These are phyloP conservation scores for Bruguiera hainesii DNA, from an alignment of 441 rosid species.

Conservation along the genomic window DNA sequence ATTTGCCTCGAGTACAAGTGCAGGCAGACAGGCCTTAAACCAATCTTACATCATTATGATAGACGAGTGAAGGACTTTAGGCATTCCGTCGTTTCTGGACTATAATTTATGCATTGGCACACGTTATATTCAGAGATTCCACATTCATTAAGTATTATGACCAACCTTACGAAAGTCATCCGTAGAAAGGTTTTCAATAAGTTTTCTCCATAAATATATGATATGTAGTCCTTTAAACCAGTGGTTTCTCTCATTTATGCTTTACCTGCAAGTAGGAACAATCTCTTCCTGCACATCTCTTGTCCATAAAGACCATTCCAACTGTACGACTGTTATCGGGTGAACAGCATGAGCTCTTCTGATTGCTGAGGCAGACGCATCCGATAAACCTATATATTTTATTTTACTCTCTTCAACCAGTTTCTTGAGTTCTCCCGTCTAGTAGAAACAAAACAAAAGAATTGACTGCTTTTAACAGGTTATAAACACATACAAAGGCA, in stretches of 20 bases:
- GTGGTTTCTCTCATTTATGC: neutral
- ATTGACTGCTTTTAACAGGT: neutral
- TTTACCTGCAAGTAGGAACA: slow-evolving; percentile 55
- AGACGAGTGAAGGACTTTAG: no score
- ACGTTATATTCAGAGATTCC: neutral
- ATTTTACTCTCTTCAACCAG: slow-evolving; percentile 62
- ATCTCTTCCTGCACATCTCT: slow-evolving; percentile 63
- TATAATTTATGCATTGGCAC: neutral
- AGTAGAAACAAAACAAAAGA: neutral
- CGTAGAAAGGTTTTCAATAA: slow-evolving; percentile 24
- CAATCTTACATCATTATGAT: no score
- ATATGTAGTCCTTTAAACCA: neutral
- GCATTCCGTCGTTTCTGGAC: neutral
- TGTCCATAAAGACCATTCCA: slow-evolving; percentile 76
- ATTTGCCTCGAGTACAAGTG: no score
- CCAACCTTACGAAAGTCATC: slow-evolving; percentile 46
- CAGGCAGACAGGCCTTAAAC: no score
- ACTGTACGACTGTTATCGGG: slow-evolving; percentile 58
- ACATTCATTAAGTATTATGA: neutral
- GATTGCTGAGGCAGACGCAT: slow-evolving; percentile 67
- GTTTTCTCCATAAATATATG: neutral
- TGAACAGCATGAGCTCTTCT: slow-evolving; percentile 77
- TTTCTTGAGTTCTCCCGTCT: slow-evolving; percentile 66
- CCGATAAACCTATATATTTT: slow-evolving; percentile 63
- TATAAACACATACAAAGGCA: neutral